phyloP scores from a whole-genome alignment of 2,329 filamentous ascomycete species.

The Gnomoniopsis sp. region DNA sequence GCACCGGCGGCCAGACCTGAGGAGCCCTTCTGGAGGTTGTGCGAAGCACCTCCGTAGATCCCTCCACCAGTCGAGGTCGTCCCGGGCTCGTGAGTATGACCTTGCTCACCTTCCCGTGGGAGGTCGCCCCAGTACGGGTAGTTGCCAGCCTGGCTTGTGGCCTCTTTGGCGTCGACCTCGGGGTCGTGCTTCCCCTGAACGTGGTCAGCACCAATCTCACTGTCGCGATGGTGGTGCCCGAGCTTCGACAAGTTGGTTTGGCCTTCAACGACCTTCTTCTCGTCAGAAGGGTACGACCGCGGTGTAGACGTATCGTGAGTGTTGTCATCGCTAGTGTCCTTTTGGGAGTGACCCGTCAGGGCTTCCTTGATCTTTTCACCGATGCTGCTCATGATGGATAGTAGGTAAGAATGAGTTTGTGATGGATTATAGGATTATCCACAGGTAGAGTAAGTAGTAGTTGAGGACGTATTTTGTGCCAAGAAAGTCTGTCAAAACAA shows the following conservation, averaged over 20 bases:
- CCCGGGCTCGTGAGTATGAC: neutral
- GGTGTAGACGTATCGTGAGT: neutral
- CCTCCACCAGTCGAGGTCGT: neutral
- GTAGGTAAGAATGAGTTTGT: neutral
- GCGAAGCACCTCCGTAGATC: neutral
- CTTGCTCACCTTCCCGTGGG: neutral
- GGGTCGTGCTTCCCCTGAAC: slow-evolving; percentile 5
- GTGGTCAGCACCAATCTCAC: neutral
- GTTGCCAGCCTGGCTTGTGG: slow-evolving; percentile 15
- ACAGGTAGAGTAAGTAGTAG: neutral
- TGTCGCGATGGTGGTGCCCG: neutral
- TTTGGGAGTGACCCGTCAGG: neutral
- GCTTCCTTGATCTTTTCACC: slow-evolving; percentile 15
- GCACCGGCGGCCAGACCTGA: slow-evolving; percentile 2
- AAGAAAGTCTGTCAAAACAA: neutral
- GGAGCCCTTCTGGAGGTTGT: neutral
- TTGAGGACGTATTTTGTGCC: neutral
- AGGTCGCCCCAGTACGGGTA: slow-evolving; percentile 17
- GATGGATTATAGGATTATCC: neutral
- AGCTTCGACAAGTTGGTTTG: slow-evolving; percentile 2
- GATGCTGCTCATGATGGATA: slow-evolving; percentile 6
- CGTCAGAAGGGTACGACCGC: neutral
- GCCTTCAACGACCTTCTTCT: slow-evolving; percentile 1
- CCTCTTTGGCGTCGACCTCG: slow-evolving; percentile 9
- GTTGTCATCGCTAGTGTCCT: neutral